Percentiles rank a stretch among this genome's conserved stretches.
These are phyloP conservation scores for Aegilops speltoides DNA, from an alignment of 176 grass and related monocot species.

Conservation along the genomic window DNA sequence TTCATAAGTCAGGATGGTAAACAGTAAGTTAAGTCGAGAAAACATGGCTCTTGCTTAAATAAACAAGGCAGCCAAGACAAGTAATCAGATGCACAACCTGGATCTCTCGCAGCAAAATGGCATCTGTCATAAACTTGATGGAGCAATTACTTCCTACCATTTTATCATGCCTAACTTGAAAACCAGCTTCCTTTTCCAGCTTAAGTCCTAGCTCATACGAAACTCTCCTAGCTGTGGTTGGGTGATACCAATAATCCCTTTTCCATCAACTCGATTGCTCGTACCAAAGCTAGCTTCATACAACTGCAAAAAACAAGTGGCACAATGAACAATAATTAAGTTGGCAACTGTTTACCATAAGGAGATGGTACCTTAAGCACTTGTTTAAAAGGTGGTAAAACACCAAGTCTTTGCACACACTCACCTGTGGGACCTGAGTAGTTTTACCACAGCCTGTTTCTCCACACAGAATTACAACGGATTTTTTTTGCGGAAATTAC, in stretches of 20 bases:
- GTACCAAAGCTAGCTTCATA: background rate
- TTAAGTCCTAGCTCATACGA: background rate
- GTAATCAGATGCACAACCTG: background rate
- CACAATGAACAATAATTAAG: background rate
- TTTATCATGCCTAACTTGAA: constrained; percentile 11
- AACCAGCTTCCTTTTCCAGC: background rate
- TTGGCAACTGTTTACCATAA: background rate
- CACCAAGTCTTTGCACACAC: background rate
- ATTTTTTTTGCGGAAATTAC: constrained; percentile 6
- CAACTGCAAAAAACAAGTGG: background rate
- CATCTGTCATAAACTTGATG: constrained; percentile 9
- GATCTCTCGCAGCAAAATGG: background rate
- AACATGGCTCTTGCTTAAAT: background rate
- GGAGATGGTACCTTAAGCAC: background rate
- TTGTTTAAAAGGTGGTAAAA: background rate
- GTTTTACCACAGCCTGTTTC: constrained; percentile 5
- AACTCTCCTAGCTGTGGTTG: background rate
- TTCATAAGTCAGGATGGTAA: background rate
- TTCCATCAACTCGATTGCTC: background rate
- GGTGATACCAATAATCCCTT: constrained; percentile 7
- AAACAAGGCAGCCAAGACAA: background rate
- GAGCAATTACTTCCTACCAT: background rate
- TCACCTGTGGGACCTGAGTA: constrained; percentile 4
- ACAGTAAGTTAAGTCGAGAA: background rate
- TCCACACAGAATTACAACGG: background rate